phyloP scores from a whole-genome alignment of 225 moss, liverwort and hornwort species.

The Polytrichum commune region DNA sequence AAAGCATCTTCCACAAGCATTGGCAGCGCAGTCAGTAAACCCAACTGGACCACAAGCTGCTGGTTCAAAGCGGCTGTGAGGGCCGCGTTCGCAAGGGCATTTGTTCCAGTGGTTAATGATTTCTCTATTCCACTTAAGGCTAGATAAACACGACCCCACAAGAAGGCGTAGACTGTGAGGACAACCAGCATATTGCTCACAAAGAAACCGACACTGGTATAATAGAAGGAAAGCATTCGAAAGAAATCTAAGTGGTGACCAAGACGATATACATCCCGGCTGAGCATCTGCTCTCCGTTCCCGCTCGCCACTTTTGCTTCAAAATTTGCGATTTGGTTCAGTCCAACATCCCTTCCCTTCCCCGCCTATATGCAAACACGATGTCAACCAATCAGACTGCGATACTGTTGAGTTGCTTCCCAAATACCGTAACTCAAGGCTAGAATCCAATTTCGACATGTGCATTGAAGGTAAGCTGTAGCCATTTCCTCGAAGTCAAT shows the following conservation, averaged over 20 bases:
- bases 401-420: no score
- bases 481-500: no score
- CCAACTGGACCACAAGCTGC: constrained; percentile 93
- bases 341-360: constrained; percentile 94
- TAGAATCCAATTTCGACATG: constrained; percentile 12
- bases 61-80: constrained; percentile 85
- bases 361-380: constrained; percentile 37
- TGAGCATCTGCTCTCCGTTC: constrained; percentile 96
- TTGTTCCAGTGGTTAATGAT: constrained; percentile 50
- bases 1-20: constrained; percentile 97
- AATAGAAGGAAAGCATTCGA: constrained; percentile 95
- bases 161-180: constrained; percentile 82
- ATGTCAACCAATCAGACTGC: no score
- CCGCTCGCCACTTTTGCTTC: constrained; percentile 99
- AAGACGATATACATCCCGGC: constrained; percentile 92
- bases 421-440: no score
- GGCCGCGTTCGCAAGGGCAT: constrained; percentile 55
- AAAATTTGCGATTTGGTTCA: constrained; percentile 95
- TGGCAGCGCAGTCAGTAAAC: constrained; percentile 85
- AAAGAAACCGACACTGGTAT: constrained; percentile 88
- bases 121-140: constrained; percentile 88
- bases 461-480: no score
- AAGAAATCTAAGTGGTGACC: constrained; percentile 96
- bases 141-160: constrained; percentile 95
- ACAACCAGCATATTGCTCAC: constrained; percentile 90